A percentile compares a stretch with the other conserved stretches of the same genome.
phyloP scores from a whole-genome alignment of 2,329 filamentous ascomycete genomes.

The Talaromyces sp. region DNA sequence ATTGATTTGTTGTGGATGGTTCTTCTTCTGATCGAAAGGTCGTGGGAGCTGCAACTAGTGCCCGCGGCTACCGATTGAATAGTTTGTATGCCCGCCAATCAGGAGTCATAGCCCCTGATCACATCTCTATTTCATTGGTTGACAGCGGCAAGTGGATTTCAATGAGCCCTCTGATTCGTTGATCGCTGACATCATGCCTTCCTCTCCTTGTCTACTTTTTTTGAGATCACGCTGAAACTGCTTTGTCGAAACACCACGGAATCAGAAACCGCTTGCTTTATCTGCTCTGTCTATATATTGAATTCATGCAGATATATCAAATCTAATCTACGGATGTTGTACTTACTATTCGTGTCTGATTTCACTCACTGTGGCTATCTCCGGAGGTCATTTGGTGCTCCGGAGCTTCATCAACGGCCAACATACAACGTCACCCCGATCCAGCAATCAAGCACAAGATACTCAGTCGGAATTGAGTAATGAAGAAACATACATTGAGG shows the following conservation, averaged over 20 bases:
- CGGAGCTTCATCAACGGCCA: not conserved
- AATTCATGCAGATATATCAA: not conserved
- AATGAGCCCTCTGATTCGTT: not conserved
- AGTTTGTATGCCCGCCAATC: not conserved
- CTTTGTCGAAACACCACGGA: not conserved
- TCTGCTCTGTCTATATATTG: not conserved
- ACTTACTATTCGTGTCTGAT: not conserved
- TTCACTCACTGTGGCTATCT: not conserved
- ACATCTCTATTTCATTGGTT: not conserved
- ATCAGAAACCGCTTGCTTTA: not conserved
- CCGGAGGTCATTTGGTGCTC: constrained; percentile 2
- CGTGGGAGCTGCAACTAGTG: constrained; percentile 2
- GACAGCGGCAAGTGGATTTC: not conserved
- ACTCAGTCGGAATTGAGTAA: constrained; percentile 6
- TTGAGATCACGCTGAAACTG: constrained; percentile 1
- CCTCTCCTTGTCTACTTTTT: constrained; percentile 6
- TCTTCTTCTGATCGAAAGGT: not conserved
- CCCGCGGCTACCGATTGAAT: not conserved
- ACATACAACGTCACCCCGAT: not conserved
- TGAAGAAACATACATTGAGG: constrained; percentile 17
- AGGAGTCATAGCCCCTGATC: not conserved
- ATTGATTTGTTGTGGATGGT: not conserved
- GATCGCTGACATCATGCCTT: constrained; percentile 10
- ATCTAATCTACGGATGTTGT: not conserved
- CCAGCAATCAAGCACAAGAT: not conserved